Evolutionary conservation across 306 rosid genomes (phyloP), one percentile per base, ranked within the genome.

Genomic region (Vigna unguiculata): DNA sequence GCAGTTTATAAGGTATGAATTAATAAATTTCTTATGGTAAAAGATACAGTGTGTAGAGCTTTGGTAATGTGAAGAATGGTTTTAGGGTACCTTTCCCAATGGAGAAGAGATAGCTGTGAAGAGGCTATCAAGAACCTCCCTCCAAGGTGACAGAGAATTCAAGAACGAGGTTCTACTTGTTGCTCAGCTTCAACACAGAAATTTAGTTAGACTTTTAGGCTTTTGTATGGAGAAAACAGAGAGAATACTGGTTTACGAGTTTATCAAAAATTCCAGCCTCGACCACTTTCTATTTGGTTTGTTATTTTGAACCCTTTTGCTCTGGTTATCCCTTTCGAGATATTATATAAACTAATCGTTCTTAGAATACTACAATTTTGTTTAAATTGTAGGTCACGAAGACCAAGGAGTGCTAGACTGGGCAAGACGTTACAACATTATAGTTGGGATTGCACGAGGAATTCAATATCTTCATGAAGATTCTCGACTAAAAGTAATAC

Each of bases 401-500:
- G 78, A 55, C 40, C 75, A 77, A 52, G 15, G 55, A 67, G 57
- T 4, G 40, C 41, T 90, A 9, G 72, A 83, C 55, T 88, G 96
- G 90, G 80, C 51, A 34, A 59, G 21, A 8, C 87, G 90, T 9
- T 70, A 52, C 58, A 78, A 74, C 3, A 84, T 91, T 30, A 78
- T 88, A 16, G 30, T 14, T 21, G 93, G 88, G 0, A 71, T 86
- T 47, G 91, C 78, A 9, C 59, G 82, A 20, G 93, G 90, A 20
- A 73, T 87, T 25, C 79, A 80, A 4, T 88, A 87, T 64, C 87
- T 91, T 3, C 93, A 91, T 14, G 83, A 87, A 62, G 90, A 88
- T 52, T 91, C 90, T 64, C 77, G 71, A 0, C 59, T 85, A 13
- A 81, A 59, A 76, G 81, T 88, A 15, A 78, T 91, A 6, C 89